These are phyloP conservation scores for Trichoderma sp. DNA, from an alignment of 2,329 filamentous ascomycete species.

Conservation along the genomic window DNA sequence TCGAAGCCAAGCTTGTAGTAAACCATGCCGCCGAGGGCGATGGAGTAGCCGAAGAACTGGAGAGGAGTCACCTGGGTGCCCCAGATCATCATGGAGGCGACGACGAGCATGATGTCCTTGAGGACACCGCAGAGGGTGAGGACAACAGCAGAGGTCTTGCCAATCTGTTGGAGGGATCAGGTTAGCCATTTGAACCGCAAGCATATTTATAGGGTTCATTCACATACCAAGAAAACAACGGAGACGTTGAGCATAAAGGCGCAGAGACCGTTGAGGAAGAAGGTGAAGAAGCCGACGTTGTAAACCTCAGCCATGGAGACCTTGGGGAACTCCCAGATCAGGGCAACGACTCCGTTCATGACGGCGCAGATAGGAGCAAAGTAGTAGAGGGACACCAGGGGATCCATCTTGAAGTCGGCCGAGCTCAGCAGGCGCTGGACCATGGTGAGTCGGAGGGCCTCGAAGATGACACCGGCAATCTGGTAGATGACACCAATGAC, in stretches of 20 bases:
- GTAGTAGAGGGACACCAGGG: conserved; percentile 85
- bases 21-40: conserved; percentile 73
- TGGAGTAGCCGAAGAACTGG: conserved; percentile 82
- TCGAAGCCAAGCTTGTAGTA: conserved; percentile 84
- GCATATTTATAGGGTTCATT: not conserved
- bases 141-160: conserved; percentile 83
- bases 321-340: conserved; percentile 72
- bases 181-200: conserved; percentile 14
- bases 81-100: conserved; percentile 80
- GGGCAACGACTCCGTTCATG: conserved; percentile 75
- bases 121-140: conserved; percentile 86
- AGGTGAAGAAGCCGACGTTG: conserved; percentile 70
- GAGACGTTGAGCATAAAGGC: conserved; percentile 84
- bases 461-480: conserved; percentile 75
- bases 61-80: conserved; percentile 71
- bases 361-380: conserved; percentile 81
- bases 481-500: conserved; percentile 79
- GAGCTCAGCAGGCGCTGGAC: conserved; percentile 81
- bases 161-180: conserved; percentile 64
- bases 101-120: conserved; percentile 83
- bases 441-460: conserved; percentile 81
- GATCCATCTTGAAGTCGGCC: conserved; percentile 89
- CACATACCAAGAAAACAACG: conserved; percentile 78
- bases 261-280: conserved; percentile 74
- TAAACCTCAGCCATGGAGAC: conserved; percentile 71